These are phyloP conservation scores for Fusarium longipes DNA, from an alignment of 2,329 filamentous ascomycete species.

Conservation along the genomic window DNA sequence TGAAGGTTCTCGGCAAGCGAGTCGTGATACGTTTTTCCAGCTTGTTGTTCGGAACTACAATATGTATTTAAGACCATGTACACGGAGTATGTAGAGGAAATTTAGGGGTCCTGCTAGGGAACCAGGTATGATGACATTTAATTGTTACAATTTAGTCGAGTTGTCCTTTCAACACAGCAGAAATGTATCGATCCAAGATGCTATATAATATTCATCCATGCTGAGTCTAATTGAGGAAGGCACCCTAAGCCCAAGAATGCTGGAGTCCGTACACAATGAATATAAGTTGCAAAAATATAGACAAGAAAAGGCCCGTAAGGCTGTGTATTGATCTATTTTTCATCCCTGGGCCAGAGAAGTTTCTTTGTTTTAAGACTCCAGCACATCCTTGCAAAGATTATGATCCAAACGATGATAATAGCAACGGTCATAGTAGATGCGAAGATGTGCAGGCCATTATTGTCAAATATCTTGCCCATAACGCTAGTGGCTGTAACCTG, in stretches of 20 bases:
- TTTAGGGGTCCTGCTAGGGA: not conserved
- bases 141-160: no score
- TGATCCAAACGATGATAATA: slow-evolving; percentile 74
- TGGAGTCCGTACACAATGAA: not conserved
- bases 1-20: slow-evolving; percentile 23
- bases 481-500: slow-evolving; percentile 76
- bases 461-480: slow-evolving; percentile 71
- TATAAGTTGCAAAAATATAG: not conserved
- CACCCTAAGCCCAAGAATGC: not conserved
- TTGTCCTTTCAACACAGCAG: not conserved
- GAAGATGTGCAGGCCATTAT: slow-evolving; percentile 70
- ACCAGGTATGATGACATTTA: no score
- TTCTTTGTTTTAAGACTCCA: slow-evolving; percentile 72
- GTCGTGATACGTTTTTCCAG: slow-evolving; percentile 5
- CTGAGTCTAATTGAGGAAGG: not conserved
- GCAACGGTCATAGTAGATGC: slow-evolving; percentile 75
- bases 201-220: not conserved
- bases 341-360: slow-evolving; percentile 80
- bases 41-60: slow-evolving; percentile 11
- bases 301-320: not conserved
- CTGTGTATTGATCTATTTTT: slow-evolving; percentile 5
- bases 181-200: not conserved
- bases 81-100: not conserved
- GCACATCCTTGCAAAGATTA: slow-evolving; percentile 77
- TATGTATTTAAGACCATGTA: not conserved